These are phyloP conservation scores for Pseudogymnoascus sp. DNA, from an alignment of 2,329 filamentous ascomycete genomes.

Conservation along the genomic window DNA sequence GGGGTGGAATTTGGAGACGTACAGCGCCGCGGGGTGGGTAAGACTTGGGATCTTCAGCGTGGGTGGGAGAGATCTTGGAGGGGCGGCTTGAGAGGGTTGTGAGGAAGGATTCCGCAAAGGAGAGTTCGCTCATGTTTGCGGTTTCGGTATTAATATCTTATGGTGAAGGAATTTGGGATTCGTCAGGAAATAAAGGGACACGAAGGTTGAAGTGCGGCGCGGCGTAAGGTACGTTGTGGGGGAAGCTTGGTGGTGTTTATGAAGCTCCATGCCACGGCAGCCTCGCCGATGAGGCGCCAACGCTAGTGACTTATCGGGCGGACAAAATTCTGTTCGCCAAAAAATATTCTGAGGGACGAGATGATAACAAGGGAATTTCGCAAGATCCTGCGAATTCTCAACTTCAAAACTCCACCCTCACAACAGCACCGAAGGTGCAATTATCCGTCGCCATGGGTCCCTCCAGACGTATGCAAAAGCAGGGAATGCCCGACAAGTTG, in stretches of 20 bases:
- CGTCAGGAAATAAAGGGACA: background rate
- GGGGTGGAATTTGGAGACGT: slow-evolving; percentile 29
- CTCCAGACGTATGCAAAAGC: slow-evolving; percentile 91
- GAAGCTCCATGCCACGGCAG: slow-evolving; percentile 3
- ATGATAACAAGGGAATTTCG: slow-evolving; percentile 7
- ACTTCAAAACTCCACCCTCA: background rate
- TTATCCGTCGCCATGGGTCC: slow-evolving; percentile 63
- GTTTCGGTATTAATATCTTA: background rate
- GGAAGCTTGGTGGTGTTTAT: background rate
- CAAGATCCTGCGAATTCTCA: slow-evolving; percentile 5
- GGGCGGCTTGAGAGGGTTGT: slow-evolving; percentile 70
- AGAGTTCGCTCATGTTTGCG: slow-evolving; percentile 65
- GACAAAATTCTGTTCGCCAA: slow-evolving; percentile 9
- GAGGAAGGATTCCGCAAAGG: slow-evolving; percentile 80
- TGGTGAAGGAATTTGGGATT: background rate
- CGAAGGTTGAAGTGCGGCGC: background rate
- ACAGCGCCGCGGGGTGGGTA: slow-evolving; percentile 74
- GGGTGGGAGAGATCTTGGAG: slow-evolving; percentile 75
- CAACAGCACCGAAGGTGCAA: slow-evolving; percentile 8
- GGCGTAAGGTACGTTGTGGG: background rate
- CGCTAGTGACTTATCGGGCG: slow-evolving; percentile 9
- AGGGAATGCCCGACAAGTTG: slow-evolving; percentile 75
- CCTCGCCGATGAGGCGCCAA: slow-evolving; percentile 10
- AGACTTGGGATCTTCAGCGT: slow-evolving; percentile 77
- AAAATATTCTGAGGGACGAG: slow-evolving; percentile 3